Base-by-base conservation (phyloP, 2,329 filamentous ascomycete species). In the Iodosphaeria phyllophila region DNA sequence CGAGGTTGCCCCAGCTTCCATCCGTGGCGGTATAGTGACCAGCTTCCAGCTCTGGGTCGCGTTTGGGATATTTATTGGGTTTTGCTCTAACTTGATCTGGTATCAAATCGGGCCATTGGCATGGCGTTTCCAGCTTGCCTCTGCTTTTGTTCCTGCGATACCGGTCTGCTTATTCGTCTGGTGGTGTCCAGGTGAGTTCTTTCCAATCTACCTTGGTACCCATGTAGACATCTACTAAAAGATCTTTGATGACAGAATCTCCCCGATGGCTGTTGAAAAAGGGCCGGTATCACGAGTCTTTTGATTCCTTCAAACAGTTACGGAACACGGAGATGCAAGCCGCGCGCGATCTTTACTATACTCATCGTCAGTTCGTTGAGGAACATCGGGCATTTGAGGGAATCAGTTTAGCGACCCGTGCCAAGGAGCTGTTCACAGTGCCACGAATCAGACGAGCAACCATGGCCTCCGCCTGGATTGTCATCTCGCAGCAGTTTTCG, bases 201-300 rank as follows among this genome's bases (percentile, higher is more conserved):
- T 19, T 19, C n/a, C n/a, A n/a, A n/a, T n/a, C n/a, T n/a, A n/a
- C n/a, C n/a, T n/a, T n/a, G n/a, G n/a, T n/a, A n/a, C n/a, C n/a
- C n/a, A n/a, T n/a, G n/a, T n/a, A n/a, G n/a, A n/a, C n/a, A n/a
- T n/a, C n/a, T n/a, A n/a, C n/a, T n/a, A n/a, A n/a, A n/a, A n/a
- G n/a, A n/a, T n/a, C n/a, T n/a, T n/a, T n/a, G n/a, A n/a, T n/a
- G n/a, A n/a, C 25, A 14, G 25, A 74, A 37, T 72, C 65, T 2
- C 69, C 71, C 3, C 58, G 69, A 26, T 77, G 70, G 69, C 64
- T 58, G 27, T 63, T 76, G 43, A 72, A 72, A 41, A 73, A 72
- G 38, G 53, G 54, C 8, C 52, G 51, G 25, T 60, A 69, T 35
- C 30, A 31, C 4, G 48, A 64, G 23, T 70, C 71, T 2, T 73